A percentile compares a stretch with the other conserved stretches of the same genome.
These are phyloP conservation scores for Suillus brevipes DNA, from an alignment of 768 basidiomycete genomes.

Conservation along the genomic window DNA sequence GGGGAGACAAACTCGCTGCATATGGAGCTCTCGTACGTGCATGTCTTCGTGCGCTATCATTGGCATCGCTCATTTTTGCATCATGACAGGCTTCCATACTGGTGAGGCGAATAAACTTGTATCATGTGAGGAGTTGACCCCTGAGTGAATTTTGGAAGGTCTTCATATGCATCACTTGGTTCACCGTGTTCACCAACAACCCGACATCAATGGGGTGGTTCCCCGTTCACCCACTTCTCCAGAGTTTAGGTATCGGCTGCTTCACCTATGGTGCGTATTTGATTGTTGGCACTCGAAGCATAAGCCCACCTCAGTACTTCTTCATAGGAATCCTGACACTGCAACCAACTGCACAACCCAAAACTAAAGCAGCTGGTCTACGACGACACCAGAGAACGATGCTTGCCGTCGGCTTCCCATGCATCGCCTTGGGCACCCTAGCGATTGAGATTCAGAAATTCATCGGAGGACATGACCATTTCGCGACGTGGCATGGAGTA, in stretches of 20 bases:
- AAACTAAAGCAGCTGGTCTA: slow-evolving; percentile 66
- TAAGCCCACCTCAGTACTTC: background rate
- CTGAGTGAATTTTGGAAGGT: slow-evolving; percentile 29
- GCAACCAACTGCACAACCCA: slow-evolving; percentile 68
- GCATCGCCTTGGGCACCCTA: slow-evolving; percentile 58
- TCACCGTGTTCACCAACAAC: slow-evolving; percentile 43
- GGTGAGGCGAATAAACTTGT: slow-evolving; percentile 15
- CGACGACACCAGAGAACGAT: slow-evolving; percentile 68
- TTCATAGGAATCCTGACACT: slow-evolving; percentile 67
- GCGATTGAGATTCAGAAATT: slow-evolving; percentile 66
- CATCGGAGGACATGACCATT: slow-evolving; percentile 51
- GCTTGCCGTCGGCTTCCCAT: slow-evolving; percentile 53
- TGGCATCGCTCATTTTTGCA: background rate
- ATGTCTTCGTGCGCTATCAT: background rate
- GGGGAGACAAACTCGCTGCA: slow-evolving; percentile 38
- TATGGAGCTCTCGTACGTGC: slow-evolving; percentile 39
- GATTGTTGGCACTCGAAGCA: background rate
- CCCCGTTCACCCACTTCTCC: slow-evolving; percentile 63
- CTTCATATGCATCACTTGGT: slow-evolving; percentile 46
- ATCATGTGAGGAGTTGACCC: slow-evolving; percentile 7
- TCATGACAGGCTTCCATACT: slow-evolving; percentile 16
- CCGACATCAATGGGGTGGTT: slow-evolving; percentile 59
- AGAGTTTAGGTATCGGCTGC: slow-evolving; percentile 53
- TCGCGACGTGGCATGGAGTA: slow-evolving; percentile 77
- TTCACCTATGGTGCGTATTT: slow-evolving; percentile 59